phyloP scores from a whole-genome alignment of 345 rosid species.

The Clarkia xantiana region DNA sequence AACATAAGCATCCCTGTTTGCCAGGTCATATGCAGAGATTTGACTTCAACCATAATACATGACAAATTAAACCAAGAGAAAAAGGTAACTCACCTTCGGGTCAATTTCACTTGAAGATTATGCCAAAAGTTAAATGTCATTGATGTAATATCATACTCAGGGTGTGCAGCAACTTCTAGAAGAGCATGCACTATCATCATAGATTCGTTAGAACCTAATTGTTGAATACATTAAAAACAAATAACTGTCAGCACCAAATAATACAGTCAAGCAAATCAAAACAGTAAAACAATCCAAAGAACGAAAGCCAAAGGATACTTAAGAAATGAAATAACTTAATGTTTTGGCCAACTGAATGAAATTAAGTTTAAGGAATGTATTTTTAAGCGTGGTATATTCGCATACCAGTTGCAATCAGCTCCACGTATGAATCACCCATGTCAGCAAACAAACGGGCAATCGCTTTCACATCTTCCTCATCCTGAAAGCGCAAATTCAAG shows the following conservation, averaged over 20 bases:
- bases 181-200: conserved; percentile 78
- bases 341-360: too few relatives aligned
- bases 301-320: neutral
- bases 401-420: conserved; percentile 84
- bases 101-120: conserved; percentile 79
- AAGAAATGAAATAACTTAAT: neutral
- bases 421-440: conserved; percentile 95
- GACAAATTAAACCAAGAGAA: conserved; percentile 8
- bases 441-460: conserved; percentile 94
- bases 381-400: conserved; percentile 1
- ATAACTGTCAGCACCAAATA: neutral
- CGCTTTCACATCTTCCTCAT: conserved; percentile 97
- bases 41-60: neutral
- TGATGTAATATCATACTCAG: conserved; percentile 92
- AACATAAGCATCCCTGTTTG: conserved; percentile 55
- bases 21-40: conserved; percentile 13
- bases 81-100: conserved; percentile 44
- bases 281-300: neutral
- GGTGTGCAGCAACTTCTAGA: conserved; percentile 83
- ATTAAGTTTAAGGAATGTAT: neutral
- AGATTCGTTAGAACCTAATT: conserved; percentile 76
- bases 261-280: neutral
- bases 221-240: conserved; percentile 6
- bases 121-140: conserved; percentile 99
- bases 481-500: conserved; percentile 31